phyloP scores from a whole-genome alignment of 371 early-diverging fungal species.

The Basidiobolus heterosporus region DNA sequence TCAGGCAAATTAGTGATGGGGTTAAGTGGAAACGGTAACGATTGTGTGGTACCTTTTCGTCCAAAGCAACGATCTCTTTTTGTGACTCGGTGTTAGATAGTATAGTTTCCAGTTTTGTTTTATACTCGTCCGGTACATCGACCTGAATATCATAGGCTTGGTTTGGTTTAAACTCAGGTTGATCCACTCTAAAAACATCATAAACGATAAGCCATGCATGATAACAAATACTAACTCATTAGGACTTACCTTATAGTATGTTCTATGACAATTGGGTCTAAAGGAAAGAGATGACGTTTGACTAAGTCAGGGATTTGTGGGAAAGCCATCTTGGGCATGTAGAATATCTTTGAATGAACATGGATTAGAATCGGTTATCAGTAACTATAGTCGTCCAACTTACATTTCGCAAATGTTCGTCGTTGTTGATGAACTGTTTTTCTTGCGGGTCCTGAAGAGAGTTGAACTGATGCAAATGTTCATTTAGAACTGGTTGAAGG shows the following conservation, averaged over 20 bases:
- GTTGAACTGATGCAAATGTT: slow-evolving; percentile 21
- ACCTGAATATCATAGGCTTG: slow-evolving; percentile 79
- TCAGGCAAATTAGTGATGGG: not conserved
- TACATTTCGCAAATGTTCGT: slow-evolving; percentile 35
- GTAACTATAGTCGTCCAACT: slow-evolving; percentile 2
- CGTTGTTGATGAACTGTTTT: slow-evolving; percentile 52
- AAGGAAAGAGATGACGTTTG: slow-evolving; percentile 49
- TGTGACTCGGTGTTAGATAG: slow-evolving; percentile 20
- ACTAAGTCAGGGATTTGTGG: slow-evolving; percentile 72
- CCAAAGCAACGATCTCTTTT: slow-evolving; percentile 34
- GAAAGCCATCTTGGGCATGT: slow-evolving; percentile 48
- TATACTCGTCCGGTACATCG: slow-evolving; percentile 60
- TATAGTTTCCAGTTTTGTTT: slow-evolving; percentile 28
- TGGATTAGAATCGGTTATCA: not conserved
- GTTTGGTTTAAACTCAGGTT: slow-evolving; percentile 34
- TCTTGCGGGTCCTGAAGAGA: slow-evolving; percentile 74
- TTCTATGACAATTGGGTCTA: slow-evolving; percentile 81
- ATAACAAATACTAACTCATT: not conserved
- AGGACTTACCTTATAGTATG: slow-evolving; percentile 59
- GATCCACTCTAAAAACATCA: slow-evolving; percentile 30
- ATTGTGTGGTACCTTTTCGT: slow-evolving; percentile 36
- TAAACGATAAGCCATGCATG: not conserved
- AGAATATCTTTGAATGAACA: slow-evolving; percentile 36
- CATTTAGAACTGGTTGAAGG: no score
- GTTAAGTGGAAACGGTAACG: not conserved